Percentiles rank a stretch among this genome's conserved stretches.
These are phyloP conservation scores for Botryotinia calthae DNA, from an alignment of 2,329 filamentous ascomycete species.

Conservation along the genomic window DNA sequence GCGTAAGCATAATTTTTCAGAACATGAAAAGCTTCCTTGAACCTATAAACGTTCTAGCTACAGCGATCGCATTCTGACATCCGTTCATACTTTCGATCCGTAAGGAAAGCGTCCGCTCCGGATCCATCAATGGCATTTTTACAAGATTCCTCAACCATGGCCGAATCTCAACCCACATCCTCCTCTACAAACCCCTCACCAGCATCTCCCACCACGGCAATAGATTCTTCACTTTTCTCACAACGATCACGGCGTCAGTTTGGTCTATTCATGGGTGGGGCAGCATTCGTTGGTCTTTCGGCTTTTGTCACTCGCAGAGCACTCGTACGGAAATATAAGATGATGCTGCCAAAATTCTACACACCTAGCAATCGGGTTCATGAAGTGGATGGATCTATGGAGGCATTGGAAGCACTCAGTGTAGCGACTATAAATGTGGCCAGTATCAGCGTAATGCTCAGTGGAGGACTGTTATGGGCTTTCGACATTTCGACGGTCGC, in stretches of 20 bases:
- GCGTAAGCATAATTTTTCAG: slow-evolving; percentile 9
- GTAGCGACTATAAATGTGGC: slow-evolving; percentile 84
- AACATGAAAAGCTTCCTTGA: neutral
- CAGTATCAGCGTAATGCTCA: slow-evolving; percentile 70
- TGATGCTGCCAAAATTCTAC: slow-evolving; percentile 70
- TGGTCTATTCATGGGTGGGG: slow-evolving; percentile 70
- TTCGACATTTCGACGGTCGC: slow-evolving; percentile 71
- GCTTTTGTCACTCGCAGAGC: slow-evolving; percentile 69
- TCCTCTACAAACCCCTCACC: slow-evolving; percentile 19
- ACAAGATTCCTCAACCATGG: slow-evolving; percentile 14
- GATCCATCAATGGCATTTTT: slow-evolving; percentile 1
- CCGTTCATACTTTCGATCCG: neutral
- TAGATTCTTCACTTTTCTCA: slow-evolving; percentile 35
- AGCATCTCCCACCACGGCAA: slow-evolving; percentile 20
- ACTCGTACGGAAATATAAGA: slow-evolving; percentile 59
- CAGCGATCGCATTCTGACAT: neutral
- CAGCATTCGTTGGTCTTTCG: slow-evolving; percentile 72
- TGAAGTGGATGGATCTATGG: slow-evolving; percentile 60
- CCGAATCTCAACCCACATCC: slow-evolving; percentile 18
- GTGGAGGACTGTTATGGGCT: slow-evolving; percentile 72
- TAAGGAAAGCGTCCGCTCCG: neutral
- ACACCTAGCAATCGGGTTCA: slow-evolving; percentile 56
- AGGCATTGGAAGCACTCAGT: slow-evolving; percentile 80
- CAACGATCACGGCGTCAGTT: slow-evolving; percentile 53
- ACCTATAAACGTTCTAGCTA: neutral